Evolutionary conservation across 768 basidiomycete species (phyloP), one percentile per base, ranked within the genome.

Genomic region (Boletus patriciae): DNA sequence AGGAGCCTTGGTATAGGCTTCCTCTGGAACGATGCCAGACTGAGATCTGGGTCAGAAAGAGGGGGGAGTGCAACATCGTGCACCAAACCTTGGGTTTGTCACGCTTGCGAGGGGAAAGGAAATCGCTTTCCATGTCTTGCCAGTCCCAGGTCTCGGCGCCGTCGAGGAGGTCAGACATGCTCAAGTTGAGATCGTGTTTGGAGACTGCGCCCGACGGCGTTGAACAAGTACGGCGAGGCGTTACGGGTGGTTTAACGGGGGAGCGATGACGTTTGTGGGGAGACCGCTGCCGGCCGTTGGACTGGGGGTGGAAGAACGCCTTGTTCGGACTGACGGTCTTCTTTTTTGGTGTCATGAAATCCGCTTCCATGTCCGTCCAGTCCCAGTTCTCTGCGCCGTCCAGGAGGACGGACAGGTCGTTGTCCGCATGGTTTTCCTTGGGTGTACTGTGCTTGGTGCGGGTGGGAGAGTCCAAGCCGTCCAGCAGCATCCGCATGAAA

Each of bases 121-220:
- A 77, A 52, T 83, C 80, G 3, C 69, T 65, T 50, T 77, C 74
- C 76, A 80, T 80, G 51, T 84, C 82, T 34, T 80, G 77, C 81
- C 86, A 84, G 57, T 90, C 84, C 85, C 87, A 88, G 34, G 80
- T 76, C 63, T 86, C 88, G 1, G 83, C 83, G 0, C 86, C 88
- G 13, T 85, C 81, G 12, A 87, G 68, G 23, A 89, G 76, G 2
- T 70, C 72, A 1, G 72, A 68, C 31, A 86, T 62, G 55, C 84
- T 80, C 31, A 80, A 60, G 55, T 78, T 73, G 12, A 62, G 64
- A 9, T 68, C 68, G 4, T 54, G 54, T 8, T 52, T 46, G 0
- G 16, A 6, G 12, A 29, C 33, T 15, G 36, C 4, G 23, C 52
- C 50, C 29, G 56, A 43, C 4, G 58, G 54, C 44, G 52, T 21